phyloP scores from a whole-genome alignment of 306 rosid genomes.

The Quercus variabilis region DNA sequence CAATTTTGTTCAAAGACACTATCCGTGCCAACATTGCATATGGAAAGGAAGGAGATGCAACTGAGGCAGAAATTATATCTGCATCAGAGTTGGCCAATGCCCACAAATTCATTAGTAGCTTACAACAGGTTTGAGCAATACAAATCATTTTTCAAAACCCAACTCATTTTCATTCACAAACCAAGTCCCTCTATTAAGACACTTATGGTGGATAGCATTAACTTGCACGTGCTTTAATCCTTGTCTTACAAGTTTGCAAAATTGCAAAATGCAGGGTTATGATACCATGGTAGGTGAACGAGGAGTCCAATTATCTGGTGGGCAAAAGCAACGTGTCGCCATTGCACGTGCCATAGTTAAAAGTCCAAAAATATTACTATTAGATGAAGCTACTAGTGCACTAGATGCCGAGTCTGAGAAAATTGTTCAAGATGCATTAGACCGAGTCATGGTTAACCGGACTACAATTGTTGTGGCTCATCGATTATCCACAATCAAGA shows the following conservation, averaged over 20 bases:
- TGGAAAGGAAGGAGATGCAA: conserved; percentile 58
- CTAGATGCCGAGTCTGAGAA: conserved; percentile 76
- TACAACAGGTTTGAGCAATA: conserved; percentile 42
- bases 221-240: not conserved
- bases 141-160: not conserved
- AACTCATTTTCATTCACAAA: not conserved
- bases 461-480: conserved; percentile 74
- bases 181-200: not conserved
- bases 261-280: conserved; percentile 44
- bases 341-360: conserved; percentile 62
- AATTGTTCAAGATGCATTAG: conserved; percentile 70
- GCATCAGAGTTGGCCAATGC: conserved; percentile 65
- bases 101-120: conserved; percentile 60
- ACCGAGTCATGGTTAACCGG: conserved; percentile 48
- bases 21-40: conserved; percentile 59
- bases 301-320: conserved; percentile 59
- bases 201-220: not conserved
- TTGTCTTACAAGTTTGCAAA: not conserved
- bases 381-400: conserved; percentile 80
- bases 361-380: conserved; percentile 55
- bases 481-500: conserved; percentile 56
- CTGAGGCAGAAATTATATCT: conserved; percentile 58
- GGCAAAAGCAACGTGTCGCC: conserved; percentile 70
- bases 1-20: conserved; percentile 53
- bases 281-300: conserved; percentile 53